phyloP scores from a whole-genome alignment of 202 grass and related monocot species.

The Hordeum pubiflorum region DNA sequence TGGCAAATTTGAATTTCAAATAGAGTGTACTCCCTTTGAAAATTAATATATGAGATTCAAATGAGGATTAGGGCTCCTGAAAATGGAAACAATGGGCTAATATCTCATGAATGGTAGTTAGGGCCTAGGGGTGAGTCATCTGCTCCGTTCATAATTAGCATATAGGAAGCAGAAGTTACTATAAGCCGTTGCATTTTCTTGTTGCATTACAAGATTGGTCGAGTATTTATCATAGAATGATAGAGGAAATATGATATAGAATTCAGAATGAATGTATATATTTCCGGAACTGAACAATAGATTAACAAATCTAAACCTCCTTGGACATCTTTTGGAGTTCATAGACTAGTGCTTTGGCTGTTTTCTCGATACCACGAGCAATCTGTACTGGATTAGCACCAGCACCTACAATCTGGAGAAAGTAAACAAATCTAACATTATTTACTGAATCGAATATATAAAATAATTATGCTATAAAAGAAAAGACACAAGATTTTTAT shows the following conservation, averaged over 20 bases:
- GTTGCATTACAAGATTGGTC: not conserved
- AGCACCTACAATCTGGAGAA: conserved; percentile 62
- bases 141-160: not conserved
- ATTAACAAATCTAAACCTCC: conserved; percentile 44
- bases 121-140: not conserved
- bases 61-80: no score
- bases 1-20: not conserved
- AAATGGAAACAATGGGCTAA: no score
- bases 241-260: no score
- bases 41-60: not conserved
- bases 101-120: no score
- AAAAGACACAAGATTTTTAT: not conserved
- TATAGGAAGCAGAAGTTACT: not conserved
- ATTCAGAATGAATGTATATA: no score
- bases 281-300: not conserved
- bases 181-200: not conserved
- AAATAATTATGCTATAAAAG: not conserved
- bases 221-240: no score
- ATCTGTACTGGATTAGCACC: conserved; percentile 90
- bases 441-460: not conserved
- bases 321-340: conserved; percentile 81
- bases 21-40: not conserved
- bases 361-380: conserved; percentile 80
- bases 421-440: not conserved
- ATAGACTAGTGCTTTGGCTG: conserved; percentile 53